phyloP scores from a whole-genome alignment of 176 grass and related monocot species.

The Carex kokanica region DNA sequence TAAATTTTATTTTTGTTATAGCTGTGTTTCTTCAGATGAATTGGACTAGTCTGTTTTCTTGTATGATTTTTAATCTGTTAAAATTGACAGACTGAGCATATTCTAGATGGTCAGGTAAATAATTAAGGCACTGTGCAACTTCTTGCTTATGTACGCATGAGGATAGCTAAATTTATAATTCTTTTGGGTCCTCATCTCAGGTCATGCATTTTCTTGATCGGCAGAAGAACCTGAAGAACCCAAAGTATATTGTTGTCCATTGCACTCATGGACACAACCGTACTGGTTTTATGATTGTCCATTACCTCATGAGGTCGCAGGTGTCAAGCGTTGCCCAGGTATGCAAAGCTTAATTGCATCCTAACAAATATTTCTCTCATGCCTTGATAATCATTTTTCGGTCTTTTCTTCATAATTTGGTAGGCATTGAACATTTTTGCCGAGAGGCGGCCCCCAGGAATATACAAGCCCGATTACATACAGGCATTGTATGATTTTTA shows the following conservation, averaged over 20 bases:
- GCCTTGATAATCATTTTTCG: constrained; percentile 31
- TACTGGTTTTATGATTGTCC: constrained; percentile 98
- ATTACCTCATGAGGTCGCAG: constrained; percentile 88
- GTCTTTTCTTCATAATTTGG: constrained; percentile 21
- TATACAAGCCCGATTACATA: constrained; percentile 98
- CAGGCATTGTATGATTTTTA: constrained; percentile 89
- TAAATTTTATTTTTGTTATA: neutral
- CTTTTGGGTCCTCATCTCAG: constrained; percentile 31
- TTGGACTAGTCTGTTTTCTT: neutral
- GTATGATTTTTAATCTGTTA: neutral
- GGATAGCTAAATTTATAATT: neutral
- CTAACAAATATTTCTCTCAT: constrained; percentile 3
- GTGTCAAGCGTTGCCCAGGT: constrained; percentile 67
- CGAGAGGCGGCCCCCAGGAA: constrained; percentile 82
- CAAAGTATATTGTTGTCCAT: constrained; percentile 89
- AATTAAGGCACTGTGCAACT: neutral
- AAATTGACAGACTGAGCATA: neutral
- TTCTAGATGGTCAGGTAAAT: neutral
- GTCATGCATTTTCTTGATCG: constrained; percentile 72
- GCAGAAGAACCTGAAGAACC: constrained; percentile 67
- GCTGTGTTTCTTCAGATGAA: neutral
- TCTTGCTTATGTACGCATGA: neutral
- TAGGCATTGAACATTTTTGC: constrained; percentile 73
- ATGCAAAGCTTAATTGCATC: neutral
- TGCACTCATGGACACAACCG: constrained; percentile 99